Conservation (phyloP, 768 basidiomycete genomes). For the Rhizopogon vulgaris region DNA sequence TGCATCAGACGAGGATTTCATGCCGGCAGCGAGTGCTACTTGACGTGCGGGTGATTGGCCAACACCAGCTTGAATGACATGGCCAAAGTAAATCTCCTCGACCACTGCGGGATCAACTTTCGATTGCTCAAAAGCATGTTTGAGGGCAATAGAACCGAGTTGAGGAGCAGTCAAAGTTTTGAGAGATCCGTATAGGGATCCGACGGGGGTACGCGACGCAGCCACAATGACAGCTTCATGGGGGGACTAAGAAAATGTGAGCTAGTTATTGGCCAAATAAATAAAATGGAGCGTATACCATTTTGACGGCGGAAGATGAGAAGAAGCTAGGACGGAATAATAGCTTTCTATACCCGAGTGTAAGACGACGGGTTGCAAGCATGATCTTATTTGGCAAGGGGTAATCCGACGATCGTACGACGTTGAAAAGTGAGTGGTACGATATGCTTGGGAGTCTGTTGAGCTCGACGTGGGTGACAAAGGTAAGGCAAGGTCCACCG, state of each 20-base stretch:
- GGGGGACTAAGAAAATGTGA: constrained; percentile 25
- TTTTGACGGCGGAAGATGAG: constrained; percentile 34
- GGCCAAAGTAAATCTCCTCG: constrained; percentile 97
- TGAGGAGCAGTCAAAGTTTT: constrained; percentile 87
- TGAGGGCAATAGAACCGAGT: constrained; percentile 84
- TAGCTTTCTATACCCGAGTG: constrained; percentile 25
- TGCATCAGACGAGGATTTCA: constrained; percentile 82
- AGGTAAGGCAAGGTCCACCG: not conserved
- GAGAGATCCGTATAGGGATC: constrained; percentile 85
- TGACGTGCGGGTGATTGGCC: constrained; percentile 98
- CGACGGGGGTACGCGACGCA: constrained; percentile 91
- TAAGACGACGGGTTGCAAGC: constrained; percentile 39
- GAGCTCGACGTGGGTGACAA: constrained; percentile 1
- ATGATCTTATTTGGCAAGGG: constrained; percentile 21
- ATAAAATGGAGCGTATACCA: constrained; percentile 33
- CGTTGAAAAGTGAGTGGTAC: constrained; percentile 5
- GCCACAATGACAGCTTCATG: constrained; percentile 92
- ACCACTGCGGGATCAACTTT: constrained; percentile 74
- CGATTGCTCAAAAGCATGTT: constrained; percentile 79
- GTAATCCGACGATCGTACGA: constrained; percentile 11
- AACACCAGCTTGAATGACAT: constrained; percentile 95
- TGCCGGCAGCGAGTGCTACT: constrained; percentile 87
- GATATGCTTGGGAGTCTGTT: not conserved
- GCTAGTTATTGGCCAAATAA: not conserved
- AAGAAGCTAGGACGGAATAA: constrained; percentile 35